Base-by-base conservation (phyloP, 148 eudicot genomes). In the Camellia lanceoleosa region DNA sequence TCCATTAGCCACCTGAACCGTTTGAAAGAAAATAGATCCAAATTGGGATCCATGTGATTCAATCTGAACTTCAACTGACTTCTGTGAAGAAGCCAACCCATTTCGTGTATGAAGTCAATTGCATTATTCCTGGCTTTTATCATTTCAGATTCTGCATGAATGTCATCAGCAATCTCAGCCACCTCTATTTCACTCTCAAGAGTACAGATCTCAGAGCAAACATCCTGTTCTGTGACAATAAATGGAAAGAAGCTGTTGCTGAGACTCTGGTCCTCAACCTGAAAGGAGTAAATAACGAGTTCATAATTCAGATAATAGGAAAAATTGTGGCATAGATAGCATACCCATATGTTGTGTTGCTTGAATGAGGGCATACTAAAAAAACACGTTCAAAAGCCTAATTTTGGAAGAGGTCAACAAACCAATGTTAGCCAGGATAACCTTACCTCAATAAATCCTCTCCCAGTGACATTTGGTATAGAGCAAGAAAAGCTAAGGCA, bases 51-150 rank as follows among this genome's bases (percentile, higher is more conserved):
- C 44, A 49, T 68, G 46, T 80, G 74, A 38, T 79, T 84, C 54
- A 80, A 81, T 82, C 88, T 87, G 20, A 73, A 9, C 72, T 70
- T 91, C 80, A 79, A 46, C 19, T 78, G 79, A 69, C 76, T 87
- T 85, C 87, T 88, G 71, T 92, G 95, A 77, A 95, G 94, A 83
- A 95, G 93, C 98, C 98, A 95, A 55, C 98, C 98, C 89, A 95
- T 88, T 87, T 95, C 98, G 78, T 95, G 89, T 67, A 95, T 70
- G 76, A 95, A 95, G 61, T 95, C 89, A 74, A 92, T 59, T 60
- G 97, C 98, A 65, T 79, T 83, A 49, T 75, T 63, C 51, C 90
- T 84, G 61, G 76, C 85, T 58, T 85, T 86, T 30, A 67, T 14
- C 73, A 77, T 79, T 63, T 62, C 80, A 67, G 62, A 66, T 65